A percentile compares a stretch with the other conserved stretches of the same genome.
phyloP scores from a whole-genome alignment of 2,329 filamentous ascomycete species.

The Diaporthe citriasiana region DNA sequence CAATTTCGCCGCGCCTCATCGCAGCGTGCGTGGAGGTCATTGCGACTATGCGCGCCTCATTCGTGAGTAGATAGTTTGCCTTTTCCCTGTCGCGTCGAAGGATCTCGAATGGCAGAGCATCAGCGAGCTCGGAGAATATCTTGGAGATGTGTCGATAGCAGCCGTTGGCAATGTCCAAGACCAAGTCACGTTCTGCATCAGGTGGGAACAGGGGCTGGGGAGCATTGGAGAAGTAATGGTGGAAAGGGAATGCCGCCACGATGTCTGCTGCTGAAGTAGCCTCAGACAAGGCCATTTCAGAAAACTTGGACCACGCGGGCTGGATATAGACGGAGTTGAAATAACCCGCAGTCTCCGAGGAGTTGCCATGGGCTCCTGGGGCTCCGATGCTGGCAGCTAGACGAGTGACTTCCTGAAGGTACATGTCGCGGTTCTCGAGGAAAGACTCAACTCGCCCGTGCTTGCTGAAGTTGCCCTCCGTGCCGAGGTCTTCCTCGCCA shows the following conservation, averaged over 20 bases:
- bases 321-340: slow-evolving; percentile 94
- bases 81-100: slow-evolving; percentile 90
- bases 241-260: slow-evolving; percentile 85
- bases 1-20: slow-evolving; percentile 92
- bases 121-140: slow-evolving; percentile 92
- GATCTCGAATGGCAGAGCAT: slow-evolving; percentile 96
- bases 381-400: slow-evolving; percentile 88
- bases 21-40: slow-evolving; percentile 99
- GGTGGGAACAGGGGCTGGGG: slow-evolving; percentile 87
- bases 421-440: slow-evolving; percentile 84
- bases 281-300: slow-evolving; percentile 71
- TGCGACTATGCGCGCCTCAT: slow-evolving; percentile 96
- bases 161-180: slow-evolving; percentile 83
- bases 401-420: slow-evolving; percentile 86
- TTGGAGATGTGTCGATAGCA: slow-evolving; percentile 91
- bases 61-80: slow-evolving; percentile 94
- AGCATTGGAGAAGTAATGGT: slow-evolving; percentile 86
- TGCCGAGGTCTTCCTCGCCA: slow-evolving; percentile 93
- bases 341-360: slow-evolving; percentile 96
- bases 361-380: slow-evolving; percentile 94
- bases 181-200: slow-evolving; percentile 73
- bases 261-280: slow-evolving; percentile 73
- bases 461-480: slow-evolving; percentile 91
- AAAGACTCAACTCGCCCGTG: slow-evolving; percentile 96
- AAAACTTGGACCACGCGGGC: slow-evolving; percentile 90